Conservation (phyloP, 306 rosid genomes). For the Quillaja saponaria region DNA sequence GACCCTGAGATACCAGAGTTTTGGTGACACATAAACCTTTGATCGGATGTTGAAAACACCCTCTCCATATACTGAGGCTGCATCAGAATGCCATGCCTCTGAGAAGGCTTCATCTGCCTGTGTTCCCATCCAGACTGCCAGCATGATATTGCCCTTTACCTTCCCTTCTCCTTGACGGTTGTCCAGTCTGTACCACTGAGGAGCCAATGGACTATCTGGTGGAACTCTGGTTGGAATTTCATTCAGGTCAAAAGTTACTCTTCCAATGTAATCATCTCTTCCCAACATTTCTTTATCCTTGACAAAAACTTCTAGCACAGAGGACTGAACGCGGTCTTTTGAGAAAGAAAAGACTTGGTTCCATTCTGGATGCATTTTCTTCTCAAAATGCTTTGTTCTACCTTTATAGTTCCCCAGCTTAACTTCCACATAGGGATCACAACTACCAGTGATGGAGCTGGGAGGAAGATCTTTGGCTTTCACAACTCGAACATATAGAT, state of each 20-base stretch:
- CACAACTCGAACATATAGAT: conserved; percentile 73
- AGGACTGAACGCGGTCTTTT: conserved; percentile 71
- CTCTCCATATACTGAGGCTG: conserved; percentile 61
- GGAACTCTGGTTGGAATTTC: conserved; percentile 88
- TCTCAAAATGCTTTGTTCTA: conserved; percentile 66
- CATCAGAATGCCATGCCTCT: conserved; percentile 80
- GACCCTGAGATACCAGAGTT: conserved; percentile 77
- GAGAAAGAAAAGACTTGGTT: conserved; percentile 78
- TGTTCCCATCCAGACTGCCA: conserved; percentile 91
- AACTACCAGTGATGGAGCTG: conserved; percentile 52
- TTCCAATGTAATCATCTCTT: conserved; percentile 69
- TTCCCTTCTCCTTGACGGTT: conserved; percentile 40
- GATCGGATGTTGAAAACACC: conserved; percentile 68
- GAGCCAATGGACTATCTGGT: conserved; percentile 86
- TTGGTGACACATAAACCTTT: conserved; percentile 81
- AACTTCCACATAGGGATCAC: conserved; percentile 76
- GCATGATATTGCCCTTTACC: conserved; percentile 71
- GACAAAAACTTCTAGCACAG: conserved; percentile 59
- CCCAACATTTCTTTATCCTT: conserved; percentile 61
- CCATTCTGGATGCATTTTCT: conserved; percentile 76
- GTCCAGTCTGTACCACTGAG: conserved; percentile 77
- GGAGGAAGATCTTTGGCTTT: conserved; percentile 77
- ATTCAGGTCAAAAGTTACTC: conserved; percentile 70
- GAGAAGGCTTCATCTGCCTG: conserved; percentile 90
- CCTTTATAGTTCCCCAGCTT: conserved; percentile 82